phyloP scores from a whole-genome alignment of 2,329 filamentous ascomycete species.

The Botrytis fragariae region DNA sequence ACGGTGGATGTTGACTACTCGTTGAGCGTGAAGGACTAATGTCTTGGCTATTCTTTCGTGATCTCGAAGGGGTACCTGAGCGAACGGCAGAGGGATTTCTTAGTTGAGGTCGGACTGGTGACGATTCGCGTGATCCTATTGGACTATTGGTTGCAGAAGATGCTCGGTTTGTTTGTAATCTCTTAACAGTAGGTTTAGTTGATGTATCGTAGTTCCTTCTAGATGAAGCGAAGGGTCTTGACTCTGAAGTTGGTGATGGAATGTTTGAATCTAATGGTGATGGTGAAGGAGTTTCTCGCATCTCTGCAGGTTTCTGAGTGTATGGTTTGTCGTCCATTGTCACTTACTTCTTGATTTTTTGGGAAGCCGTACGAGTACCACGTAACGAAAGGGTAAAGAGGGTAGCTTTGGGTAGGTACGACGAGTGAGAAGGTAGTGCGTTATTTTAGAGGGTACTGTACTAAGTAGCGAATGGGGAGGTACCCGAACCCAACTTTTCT shows the following conservation, averaged over 20 bases:
- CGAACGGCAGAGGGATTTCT: conserved; percentile 32
- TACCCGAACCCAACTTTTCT: conserved; percentile 7
- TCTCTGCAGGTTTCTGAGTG: conserved; percentile 7
- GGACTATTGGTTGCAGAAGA: conserved; percentile 46
- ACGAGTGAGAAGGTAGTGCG: conserved; percentile 10
- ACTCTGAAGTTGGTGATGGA: conserved; percentile 8
- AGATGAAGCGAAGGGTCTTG: conserved; percentile 13
- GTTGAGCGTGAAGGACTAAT: conserved; percentile 58
- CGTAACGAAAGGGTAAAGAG: conserved; percentile 18
- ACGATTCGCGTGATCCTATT: conserved; percentile 48
- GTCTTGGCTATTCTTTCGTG: conserved; percentile 67
- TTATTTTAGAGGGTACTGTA: conserved; percentile 2
- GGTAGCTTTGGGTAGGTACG: conserved; percentile 18
- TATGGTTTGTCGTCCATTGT: conserved; percentile 18
- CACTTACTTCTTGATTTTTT: conserved; percentile 11
- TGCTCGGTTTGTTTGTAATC: conserved; percentile 31
- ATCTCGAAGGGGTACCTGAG: conserved; percentile 45
- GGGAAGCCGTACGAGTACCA: conserved; percentile 3
- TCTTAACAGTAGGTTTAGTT: conserved; percentile 30
- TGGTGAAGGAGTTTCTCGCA: conserved; percentile 13
- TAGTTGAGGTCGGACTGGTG: conserved; percentile 40
- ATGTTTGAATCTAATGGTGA: conserved; percentile 13
- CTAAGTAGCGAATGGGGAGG: conserved; percentile 10
- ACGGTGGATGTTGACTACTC: conserved; percentile 53
- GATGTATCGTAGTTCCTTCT: conserved; percentile 30